Evolutionary conservation across 495 filamentous ascomycete species (phyloP), one percentile per base, ranked within the genome.

Genomic region (Penicillium bialowiezense): DNA sequence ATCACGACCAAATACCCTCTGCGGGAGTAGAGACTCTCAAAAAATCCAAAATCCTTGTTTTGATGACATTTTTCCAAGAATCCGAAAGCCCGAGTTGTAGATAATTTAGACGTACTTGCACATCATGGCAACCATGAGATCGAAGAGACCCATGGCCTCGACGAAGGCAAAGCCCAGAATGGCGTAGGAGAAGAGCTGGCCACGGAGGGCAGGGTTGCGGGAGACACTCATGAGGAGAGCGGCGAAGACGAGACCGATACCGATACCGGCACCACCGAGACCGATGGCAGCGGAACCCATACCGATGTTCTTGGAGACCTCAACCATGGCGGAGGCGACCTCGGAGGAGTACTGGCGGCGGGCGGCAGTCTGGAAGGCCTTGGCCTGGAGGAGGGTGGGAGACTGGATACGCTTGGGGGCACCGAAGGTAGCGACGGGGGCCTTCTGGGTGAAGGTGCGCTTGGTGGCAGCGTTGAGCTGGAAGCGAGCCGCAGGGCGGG

Each of bases 101-200:
- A 50, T 48, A 49, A 38, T 41, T 75, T 74, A 75, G 54, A 75
- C 68, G 70, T 74, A 75, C 80, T 87, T 87, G 82, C 82, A 83
- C 85, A 89, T 89, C 77, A 89, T 85, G 72, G 87, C 86, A 86
- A 91, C 83, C 87, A 92, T 92, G 64, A 92, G 84, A 68, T 89
- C 87, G 86, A 92, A 91, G 64, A 93, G 84, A 82, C 88, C 89
- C 59, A 90, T 93, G 78, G 89, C 89, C 72, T 93, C 89, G 69
- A 89, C 88, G 84, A 93, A 93, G 63, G 89, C 88, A 73, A 93
- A 93, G 75, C 88, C 88, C 65, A 93, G 76, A 86, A 93, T 90
- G 80, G 89, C 88, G 77, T 93, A 91, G 54, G 86, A 83, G 86
- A 93, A 93, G 60, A 93, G 86, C 79, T 91, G 88, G 64, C 86